Evolutionary conservation across 129 eudicot species (phyloP).

Genomic region (Silybum marianum): DNA sequence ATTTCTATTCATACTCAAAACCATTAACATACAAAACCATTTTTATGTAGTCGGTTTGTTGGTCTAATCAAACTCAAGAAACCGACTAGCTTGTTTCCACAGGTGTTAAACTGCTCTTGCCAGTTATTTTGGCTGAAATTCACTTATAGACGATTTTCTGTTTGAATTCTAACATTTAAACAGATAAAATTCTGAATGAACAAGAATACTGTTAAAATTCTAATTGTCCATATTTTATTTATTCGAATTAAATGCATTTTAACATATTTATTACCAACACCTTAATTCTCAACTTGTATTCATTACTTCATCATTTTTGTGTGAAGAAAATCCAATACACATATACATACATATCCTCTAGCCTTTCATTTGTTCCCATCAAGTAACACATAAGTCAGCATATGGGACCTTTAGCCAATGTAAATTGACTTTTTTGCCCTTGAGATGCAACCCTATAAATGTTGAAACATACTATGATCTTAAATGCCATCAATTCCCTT

Average conservation of each 20-base stretch:
- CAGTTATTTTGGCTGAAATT: too few species aligned
- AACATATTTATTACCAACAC: slow-evolving; percentile 15
- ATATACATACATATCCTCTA: slow-evolving; percentile 19
- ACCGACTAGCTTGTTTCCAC: too few species aligned
- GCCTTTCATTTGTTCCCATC: slow-evolving; percentile 3
- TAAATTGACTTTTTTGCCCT: slow-evolving; percentile 13
- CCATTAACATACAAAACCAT: too few species aligned
- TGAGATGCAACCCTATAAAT: neutral
- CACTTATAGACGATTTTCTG: too few species aligned
- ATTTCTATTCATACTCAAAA: too few species aligned
- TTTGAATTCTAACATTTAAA: too few species aligned
- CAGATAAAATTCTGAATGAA: too few species aligned
- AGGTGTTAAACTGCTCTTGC: too few species aligned
- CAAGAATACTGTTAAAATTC: too few species aligned
- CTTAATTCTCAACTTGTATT: slow-evolving; percentile 1
- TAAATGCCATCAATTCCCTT: slow-evolving; percentile 11
- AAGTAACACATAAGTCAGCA: slow-evolving; percentile 18
- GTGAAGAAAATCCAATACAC: slow-evolving; percentile 28
- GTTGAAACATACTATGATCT: neutral
- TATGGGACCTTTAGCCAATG: neutral
- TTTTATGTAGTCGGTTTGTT: too few species aligned
- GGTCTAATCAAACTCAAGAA: too few species aligned
- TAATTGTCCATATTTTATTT: neutral
- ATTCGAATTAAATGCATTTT: neutral
- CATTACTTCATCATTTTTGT: slow-evolving; percentile 7